phyloP scores from a whole-genome alignment of 163 green algal species.

The Chlorella variabilis region DNA sequence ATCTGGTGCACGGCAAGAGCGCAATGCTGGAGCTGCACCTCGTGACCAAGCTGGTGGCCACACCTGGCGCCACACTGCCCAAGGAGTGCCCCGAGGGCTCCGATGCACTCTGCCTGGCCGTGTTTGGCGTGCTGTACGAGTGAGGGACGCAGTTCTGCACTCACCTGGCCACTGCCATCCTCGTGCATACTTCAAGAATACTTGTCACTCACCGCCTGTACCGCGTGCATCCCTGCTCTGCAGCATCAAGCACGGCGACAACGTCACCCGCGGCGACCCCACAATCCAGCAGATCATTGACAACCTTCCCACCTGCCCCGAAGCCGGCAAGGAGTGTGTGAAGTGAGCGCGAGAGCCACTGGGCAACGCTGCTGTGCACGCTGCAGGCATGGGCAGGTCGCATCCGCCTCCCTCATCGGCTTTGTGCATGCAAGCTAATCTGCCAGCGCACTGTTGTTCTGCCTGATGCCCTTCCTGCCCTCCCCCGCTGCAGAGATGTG shows the following conservation, averaged over 20 bases:
- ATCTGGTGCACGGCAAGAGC: slow-evolving; percentile 1
- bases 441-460: no score
- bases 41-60: slow-evolving; percentile 11
- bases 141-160: not conserved
- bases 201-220: not conserved
- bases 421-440: no score
- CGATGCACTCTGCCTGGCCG: slow-evolving; percentile 23
- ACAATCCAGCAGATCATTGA: slow-evolving; percentile 13
- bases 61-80: not conserved
- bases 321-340: slow-evolving; percentile 5
- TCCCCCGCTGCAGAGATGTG: not conserved
- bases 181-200: not conserved
- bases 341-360: not conserved
- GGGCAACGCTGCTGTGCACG: not conserved
- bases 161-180: not conserved
- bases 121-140: slow-evolving; percentile 30
- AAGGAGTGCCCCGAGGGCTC: slow-evolving; percentile 13
- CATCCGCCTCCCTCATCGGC: no score
- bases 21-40: slow-evolving; percentile 25
- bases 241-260: not conserved
- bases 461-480: no score
- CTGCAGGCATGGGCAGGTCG: no score
- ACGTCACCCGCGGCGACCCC: not conserved
- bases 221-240: not conserved
- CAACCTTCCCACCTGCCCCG: slow-evolving; percentile 6